Conservation (phyloP, 2,329 filamentous ascomycete species). For the Venturia asperata region DNA sequence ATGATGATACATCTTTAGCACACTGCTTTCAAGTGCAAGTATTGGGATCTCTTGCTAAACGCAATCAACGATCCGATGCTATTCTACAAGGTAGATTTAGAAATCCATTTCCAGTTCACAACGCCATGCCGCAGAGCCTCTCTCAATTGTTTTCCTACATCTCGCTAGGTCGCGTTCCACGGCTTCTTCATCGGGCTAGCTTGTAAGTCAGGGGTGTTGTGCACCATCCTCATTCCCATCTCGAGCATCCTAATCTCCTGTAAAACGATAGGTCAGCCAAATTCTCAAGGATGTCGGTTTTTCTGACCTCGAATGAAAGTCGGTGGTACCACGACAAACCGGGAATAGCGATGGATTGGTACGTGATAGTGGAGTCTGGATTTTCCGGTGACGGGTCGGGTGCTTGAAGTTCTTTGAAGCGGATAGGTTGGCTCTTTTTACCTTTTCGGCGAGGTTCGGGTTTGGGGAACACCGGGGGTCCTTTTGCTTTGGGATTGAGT, state of each 20-base stretch:
- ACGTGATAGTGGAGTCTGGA: no score
- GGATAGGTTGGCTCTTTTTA: neutral
- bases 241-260: slow-evolving; percentile 5
- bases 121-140: neutral
- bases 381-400: neutral
- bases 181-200: neutral
- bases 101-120: neutral
- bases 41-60: no score
- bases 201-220: neutral
- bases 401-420: neutral
- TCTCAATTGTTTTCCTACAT: no score
- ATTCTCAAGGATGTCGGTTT: neutral
- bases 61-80: neutral
- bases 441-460: neutral
- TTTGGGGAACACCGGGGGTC: no score
- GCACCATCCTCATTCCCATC: neutral
- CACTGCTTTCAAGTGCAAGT: no score
- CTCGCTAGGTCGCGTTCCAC: neutral
- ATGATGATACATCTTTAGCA: no score
- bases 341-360: neutral
- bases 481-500: neutral
- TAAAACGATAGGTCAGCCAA: neutral
- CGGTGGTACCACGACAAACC: neutral
- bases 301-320: slow-evolving; percentile 6
- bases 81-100: neutral